phyloP scores from a whole-genome alignment of 2,329 filamentous ascomycete genomes.

The Macrophomina tecta region DNA sequence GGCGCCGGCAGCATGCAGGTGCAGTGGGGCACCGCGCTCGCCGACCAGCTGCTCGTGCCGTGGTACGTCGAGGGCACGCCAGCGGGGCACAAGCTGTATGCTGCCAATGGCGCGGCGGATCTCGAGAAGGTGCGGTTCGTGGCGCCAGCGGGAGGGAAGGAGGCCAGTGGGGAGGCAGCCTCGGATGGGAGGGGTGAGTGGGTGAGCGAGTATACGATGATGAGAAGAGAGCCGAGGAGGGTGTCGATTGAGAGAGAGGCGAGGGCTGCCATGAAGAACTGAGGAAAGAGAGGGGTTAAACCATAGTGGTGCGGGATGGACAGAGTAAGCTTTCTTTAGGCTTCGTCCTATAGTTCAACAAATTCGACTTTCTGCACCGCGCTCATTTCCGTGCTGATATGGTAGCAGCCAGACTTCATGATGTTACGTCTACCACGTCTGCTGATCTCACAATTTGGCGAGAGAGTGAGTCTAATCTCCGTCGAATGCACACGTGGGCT shows the following conservation, averaged over 20 bases:
- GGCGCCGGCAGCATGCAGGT: constrained; percentile 32
- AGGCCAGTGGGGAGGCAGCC: background rate
- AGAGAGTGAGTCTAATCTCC: no score
- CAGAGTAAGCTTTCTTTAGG: no score
- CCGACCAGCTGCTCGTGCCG: constrained; percentile 28
- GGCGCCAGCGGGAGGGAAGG: background rate
- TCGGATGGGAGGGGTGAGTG: background rate
- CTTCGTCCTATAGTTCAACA: no score
- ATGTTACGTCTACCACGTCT: no score
- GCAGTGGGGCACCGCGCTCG: constrained; percentile 31
- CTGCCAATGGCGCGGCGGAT: background rate
- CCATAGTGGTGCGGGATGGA: no score
- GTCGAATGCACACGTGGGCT: no score
- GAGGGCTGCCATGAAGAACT: background rate
- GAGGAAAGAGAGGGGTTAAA: no score
- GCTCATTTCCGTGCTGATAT: no score
- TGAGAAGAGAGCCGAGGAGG: constrained; percentile 9
- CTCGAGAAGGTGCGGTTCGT: constrained; percentile 7
- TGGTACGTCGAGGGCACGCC: constrained; percentile 19
- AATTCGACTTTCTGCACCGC: no score
- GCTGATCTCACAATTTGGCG: no score
- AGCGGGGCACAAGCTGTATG: constrained; percentile 14
- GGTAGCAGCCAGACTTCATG: no score
- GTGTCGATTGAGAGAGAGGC: background rate
- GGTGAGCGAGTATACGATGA: constrained; percentile 20